phyloP scores from a whole-genome alignment of 495 filamentous ascomycete species.

The Aspergillus homomorphus region DNA sequence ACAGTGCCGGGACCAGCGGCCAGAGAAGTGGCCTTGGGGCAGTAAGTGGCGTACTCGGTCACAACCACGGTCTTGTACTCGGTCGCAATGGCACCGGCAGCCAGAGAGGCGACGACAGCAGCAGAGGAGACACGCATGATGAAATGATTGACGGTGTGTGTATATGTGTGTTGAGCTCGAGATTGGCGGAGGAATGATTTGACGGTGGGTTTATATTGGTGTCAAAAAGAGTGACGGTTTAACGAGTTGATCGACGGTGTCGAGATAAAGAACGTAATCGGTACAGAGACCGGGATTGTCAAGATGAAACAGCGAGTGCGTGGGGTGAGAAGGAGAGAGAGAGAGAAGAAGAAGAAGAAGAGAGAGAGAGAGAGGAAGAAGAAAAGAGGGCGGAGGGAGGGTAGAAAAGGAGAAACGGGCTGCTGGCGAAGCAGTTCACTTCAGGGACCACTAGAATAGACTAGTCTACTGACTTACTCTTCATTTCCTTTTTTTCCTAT shows the following conservation, averaged over 20 bases:
- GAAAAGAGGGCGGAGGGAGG: constrained; percentile 16
- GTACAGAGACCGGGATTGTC: constrained; percentile 33
- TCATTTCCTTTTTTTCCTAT: too few relatives aligned
- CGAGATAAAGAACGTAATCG: constrained; percentile 53
- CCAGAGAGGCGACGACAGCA: constrained; percentile 62
- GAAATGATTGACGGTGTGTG: constrained; percentile 32
- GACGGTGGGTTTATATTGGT: constrained; percentile 1
- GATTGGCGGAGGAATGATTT: constrained; percentile 8
- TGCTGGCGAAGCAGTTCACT: constrained; percentile 19
- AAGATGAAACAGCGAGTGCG: constrained; percentile 23
- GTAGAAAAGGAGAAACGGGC: constrained; percentile 26
- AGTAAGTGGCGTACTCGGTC: constrained; percentile 80
- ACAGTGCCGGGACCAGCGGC: constrained; percentile 48
- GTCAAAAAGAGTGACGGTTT: constrained; percentile 19
- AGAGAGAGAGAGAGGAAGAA: constrained; percentile 10
- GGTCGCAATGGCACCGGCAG: constrained; percentile 45
- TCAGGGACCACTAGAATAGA: neutral
- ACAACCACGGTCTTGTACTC: constrained; percentile 73
- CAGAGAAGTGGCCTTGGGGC: constrained; percentile 72
- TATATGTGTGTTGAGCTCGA: constrained; percentile 24
- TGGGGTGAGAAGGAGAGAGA: constrained; percentile 18
- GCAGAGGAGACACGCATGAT: constrained; percentile 92
- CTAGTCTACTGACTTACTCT: too few relatives aligned
- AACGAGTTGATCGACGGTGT: constrained; percentile 30
- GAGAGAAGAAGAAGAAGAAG: constrained; percentile 12